Evolutionary conservation across 495 filamentous ascomycete genomes (phyloP), one percentile per base, ranked within the genome.

Genomic region (Sphaerosporella brunnea): DNA sequence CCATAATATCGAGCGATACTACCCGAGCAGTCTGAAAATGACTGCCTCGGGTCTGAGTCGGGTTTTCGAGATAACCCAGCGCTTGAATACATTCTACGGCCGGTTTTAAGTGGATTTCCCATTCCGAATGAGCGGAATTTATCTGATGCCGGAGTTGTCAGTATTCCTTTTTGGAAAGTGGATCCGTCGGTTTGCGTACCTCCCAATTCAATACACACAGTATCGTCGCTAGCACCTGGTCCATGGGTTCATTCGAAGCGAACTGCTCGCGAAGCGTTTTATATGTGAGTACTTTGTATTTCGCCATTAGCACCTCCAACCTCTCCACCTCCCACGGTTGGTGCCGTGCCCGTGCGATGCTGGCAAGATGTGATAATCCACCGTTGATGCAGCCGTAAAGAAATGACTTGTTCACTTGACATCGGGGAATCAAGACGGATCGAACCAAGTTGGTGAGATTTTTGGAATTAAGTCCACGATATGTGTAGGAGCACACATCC

Each of bases 1-100:
- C 54, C 40, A 56, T 11, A 30, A 56, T 56, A 37, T 56, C 53
- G 24, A 56, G 32, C 53, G 52, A 56, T 11, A 56, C 45, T 9
- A 56, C 52, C 16, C 52, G 53, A 13, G 45, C 38, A 37, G 53
- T 51, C 38, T 55, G 5, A 30, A 56, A 55, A 15, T 46, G 40
- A 16, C 47, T 36, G 15, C 35, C 51, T 11, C 28, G 23, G 19
- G 16, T 55, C 24, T 55, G 53, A 13, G n/a, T 26, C 3, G 52
- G 53, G 23, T 21, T 47, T n/a, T 55, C 53, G 3, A 56, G 16
- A 20, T 50, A 15, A 45, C 50, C 52, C 13, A 56, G 42, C 25
- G 43, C 40, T 11, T 51, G 52, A 30, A 56, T 35, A 34, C 52
- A 56, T 43, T 56, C 47, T 13, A 55, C 53, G 35, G 53, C 52